A percentile compares a stretch with the other conserved stretches of the same genome.
phyloP scores from a whole-genome alignment of 2,329 filamentous ascomycete species.

The Aspergillus proliferans region DNA sequence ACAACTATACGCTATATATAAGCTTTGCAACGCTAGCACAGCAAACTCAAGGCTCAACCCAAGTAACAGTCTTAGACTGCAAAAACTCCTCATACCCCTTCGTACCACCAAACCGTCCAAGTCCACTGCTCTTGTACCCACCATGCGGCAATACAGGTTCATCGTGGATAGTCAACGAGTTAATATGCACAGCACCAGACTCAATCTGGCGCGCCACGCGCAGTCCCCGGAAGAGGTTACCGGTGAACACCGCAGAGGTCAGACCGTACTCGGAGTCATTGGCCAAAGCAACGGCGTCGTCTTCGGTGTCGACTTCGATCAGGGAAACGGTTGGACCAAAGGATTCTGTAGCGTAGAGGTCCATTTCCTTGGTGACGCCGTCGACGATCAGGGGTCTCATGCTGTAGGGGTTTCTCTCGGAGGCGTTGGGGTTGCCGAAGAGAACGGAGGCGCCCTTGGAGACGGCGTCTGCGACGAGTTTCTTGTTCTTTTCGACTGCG shows the following conservation, averaged over 20 bases:
- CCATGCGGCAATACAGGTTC: constrained; percentile 57
- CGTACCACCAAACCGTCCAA: constrained; percentile 50
- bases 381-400: constrained; percentile 64
- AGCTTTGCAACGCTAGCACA: not conserved
- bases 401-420: constrained; percentile 38
- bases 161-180: constrained; percentile 58
- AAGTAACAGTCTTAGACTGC: constrained; percentile 49
- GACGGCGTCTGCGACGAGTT: constrained; percentile 51
- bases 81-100: constrained; percentile 53
- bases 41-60: not conserved
- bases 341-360: constrained; percentile 66
- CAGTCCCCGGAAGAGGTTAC: constrained; percentile 56
- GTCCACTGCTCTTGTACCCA: constrained; percentile 55
- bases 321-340: constrained; percentile 72
- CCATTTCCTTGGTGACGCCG: constrained; percentile 64
- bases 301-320: constrained; percentile 55
- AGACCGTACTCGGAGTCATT: constrained; percentile 81
- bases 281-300: constrained; percentile 65
- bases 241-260: constrained; percentile 64
- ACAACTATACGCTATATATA: not conserved
- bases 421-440: constrained; percentile 43
- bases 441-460: constrained; percentile 54
- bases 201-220: constrained; percentile 59
- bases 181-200: constrained; percentile 60
- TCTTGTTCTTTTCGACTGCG: constrained; percentile 48